These are phyloP conservation scores for Macadamia tetraphylla DNA, from an alignment of 164 flowering plant species.

Conservation along the genomic window DNA sequence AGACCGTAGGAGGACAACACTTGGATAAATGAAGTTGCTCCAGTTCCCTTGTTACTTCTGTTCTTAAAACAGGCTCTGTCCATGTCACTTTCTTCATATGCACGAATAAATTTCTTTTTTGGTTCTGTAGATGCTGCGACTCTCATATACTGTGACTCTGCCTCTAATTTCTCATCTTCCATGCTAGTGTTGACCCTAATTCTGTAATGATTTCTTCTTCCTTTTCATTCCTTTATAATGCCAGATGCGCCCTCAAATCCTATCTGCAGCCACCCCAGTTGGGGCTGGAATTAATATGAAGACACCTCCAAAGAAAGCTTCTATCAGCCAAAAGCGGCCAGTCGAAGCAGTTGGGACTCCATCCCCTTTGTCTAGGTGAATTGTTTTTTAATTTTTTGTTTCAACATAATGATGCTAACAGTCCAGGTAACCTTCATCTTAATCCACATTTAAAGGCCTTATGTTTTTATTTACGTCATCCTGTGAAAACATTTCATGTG, in stretches of 20 bases:
- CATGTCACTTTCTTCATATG: too few relatives aligned
- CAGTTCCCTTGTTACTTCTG: too few relatives aligned
- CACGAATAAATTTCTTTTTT: too few relatives aligned
- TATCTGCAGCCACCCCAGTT: conserved; percentile 38
- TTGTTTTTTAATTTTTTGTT: background rate
- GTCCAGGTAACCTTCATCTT: background rate
- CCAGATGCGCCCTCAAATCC: conserved; percentile 41
- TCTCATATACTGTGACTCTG: too few relatives aligned
- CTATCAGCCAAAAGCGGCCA: conserved; percentile 82
- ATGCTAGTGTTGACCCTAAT: background rate
- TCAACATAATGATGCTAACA: background rate
- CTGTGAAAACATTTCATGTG: background rate
- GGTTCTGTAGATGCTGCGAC: too few relatives aligned
- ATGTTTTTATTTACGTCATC: background rate
- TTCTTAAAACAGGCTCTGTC: too few relatives aligned
- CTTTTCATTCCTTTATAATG: background rate
- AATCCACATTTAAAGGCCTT: background rate
- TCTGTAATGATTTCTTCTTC: background rate
- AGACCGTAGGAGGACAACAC: too few relatives aligned
- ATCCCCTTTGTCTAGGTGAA: conserved; percentile 59
- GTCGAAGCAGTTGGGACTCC: conserved; percentile 61
- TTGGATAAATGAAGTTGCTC: too few relatives aligned
- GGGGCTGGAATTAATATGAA: conserved; percentile 39
- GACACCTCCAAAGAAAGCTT: conserved; percentile 60
- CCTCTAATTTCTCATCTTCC: too few relatives aligned